Conservation (phyloP, 441 rosid genomes). For the Pelargonium fulgidum region DNA sequence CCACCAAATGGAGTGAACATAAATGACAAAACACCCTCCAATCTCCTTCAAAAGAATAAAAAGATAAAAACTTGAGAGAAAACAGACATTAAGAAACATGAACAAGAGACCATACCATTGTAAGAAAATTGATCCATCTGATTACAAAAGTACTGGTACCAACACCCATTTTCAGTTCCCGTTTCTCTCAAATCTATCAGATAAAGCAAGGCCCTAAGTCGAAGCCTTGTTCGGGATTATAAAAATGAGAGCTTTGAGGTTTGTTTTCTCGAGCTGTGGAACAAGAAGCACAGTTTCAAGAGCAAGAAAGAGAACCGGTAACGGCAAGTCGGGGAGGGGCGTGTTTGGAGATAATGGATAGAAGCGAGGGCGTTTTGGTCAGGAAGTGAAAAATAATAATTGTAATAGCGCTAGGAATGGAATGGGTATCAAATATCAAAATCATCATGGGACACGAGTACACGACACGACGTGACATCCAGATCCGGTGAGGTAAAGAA, state of each 20-base stretch:
- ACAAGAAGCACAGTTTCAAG: slow-evolving; percentile 12
- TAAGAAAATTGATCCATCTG: slow-evolving; percentile 90
- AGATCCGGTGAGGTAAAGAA: neutral
- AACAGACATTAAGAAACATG: neutral
- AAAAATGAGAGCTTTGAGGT: slow-evolving; percentile 14
- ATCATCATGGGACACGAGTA: neutral
- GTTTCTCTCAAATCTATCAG: slow-evolving; percentile 14
- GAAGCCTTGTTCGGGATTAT: slow-evolving; percentile 3
- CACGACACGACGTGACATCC: slow-evolving; percentile 25
- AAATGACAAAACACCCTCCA: slow-evolving; percentile 8
- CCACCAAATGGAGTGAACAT: slow-evolving; percentile 2
- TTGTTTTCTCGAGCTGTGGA: slow-evolving; percentile 9
- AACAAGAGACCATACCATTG: slow-evolving; percentile 46
- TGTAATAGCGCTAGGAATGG: slow-evolving; percentile 5
- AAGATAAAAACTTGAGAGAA: neutral
- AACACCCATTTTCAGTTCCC: slow-evolving; percentile 45
- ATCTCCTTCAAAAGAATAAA: neutral
- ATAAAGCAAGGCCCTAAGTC: slow-evolving; percentile 12
- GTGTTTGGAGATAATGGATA: slow-evolving; percentile 18
- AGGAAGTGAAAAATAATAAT: slow-evolving; percentile 23
- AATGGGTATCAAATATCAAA: no score
- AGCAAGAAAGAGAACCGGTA: slow-evolving; percentile 12
- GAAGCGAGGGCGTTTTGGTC: slow-evolving; percentile 44
- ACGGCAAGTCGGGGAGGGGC: slow-evolving; percentile 7
- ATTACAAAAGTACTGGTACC: slow-evolving; percentile 83